Base-by-base conservation (phyloP, 2,329 filamentous ascomycete species). In the Xenosphaeropsis pyriputrescens region DNA sequence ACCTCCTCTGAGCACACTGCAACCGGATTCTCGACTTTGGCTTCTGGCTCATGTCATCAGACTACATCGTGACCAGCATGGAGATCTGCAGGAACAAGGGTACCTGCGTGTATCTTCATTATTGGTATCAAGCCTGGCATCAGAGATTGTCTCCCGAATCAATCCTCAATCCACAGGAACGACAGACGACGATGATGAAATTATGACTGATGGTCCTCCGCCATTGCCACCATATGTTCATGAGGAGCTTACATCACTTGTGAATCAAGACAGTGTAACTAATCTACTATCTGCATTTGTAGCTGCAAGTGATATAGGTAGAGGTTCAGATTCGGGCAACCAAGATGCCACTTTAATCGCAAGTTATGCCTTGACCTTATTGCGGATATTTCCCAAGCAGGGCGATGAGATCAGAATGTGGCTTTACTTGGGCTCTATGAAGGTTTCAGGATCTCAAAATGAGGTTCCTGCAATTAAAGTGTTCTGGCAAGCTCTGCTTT, bases 381-480 rank as follows among this genome's bases (percentile, higher is more conserved):
- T 96, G 4, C 75, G 83, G 41, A 88, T 86, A 48, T 96, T 96
- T 46, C 86, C 89, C 7, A 64, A 68, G 6, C 71, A 75, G 41
- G 79, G 78, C 3, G 88, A 95, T 51, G 86, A 95, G 41, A 93
- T 95, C 42, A 79, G 88, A 16, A 93, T 96, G 85, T 89, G 85
- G 62, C 65, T 96, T 1, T 96, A 91, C 52, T 68, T 91, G 31
- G 83, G 85, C 0, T 53, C 53, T 45, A 43, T 61, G 41, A 48
- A 38, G 15, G 45, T 41, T n/a, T 40, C 43, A 7, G 43, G 45
- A 7, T 43, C 55, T 18, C 50, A 50, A 50, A 45, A 41, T 42
- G 61, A 52, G 43, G 52, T 78, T 7, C 80, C 84, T 0, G 76
- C 82, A 0, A 76, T 89, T 41, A 79, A 80, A 47, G 94, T 85